phyloP scores from a whole-genome alignment of 331 rosid species.

The Prunus yedoensis region DNA sequence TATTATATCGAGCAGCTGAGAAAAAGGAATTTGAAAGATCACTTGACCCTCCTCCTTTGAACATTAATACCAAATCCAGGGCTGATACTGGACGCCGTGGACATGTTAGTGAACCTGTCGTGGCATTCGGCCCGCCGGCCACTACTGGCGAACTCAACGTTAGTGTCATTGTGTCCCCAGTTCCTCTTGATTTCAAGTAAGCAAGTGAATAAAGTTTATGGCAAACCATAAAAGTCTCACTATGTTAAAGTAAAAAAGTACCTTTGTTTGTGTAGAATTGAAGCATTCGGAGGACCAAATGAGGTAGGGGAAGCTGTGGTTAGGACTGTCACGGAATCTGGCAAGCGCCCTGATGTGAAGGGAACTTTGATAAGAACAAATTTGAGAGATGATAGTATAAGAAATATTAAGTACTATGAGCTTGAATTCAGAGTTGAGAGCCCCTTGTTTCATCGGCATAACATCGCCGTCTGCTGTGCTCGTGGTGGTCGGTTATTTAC shows the following conservation, averaged over 20 bases:
- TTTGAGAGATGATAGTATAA: constrained; percentile 54
- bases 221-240: too few relatives aligned
- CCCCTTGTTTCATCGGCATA: constrained; percentile 61
- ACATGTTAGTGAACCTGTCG: constrained; percentile 62
- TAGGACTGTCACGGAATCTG: constrained; percentile 56
- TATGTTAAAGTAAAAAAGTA: too few relatives aligned
- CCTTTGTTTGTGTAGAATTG: constrained; percentile 51
- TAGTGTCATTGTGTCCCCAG: constrained; percentile 76
- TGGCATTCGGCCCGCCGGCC: constrained; percentile 88
- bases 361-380: constrained; percentile 61
- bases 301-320: constrained; percentile 87
- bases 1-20: constrained; percentile 72
- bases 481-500: constrained; percentile 62
- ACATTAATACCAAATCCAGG: constrained; percentile 12
- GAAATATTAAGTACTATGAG: constrained; percentile 56
- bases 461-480: constrained; percentile 71
- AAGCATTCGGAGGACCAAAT: constrained; percentile 77
- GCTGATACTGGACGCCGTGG: constrained; percentile 35
- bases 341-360: constrained; percentile 55
- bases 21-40: constrained; percentile 63
- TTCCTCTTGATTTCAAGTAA: constrained; percentile 79
- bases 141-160: constrained; percentile 88
- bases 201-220: not conserved
- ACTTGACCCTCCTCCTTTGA: constrained; percentile 77
- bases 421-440: constrained; percentile 82